Percentiles rank a stretch among this genome's conserved stretches.
phyloP scores from a whole-genome alignment of 768 basidiomycete species.

The Fomitopsis serialis region DNA sequence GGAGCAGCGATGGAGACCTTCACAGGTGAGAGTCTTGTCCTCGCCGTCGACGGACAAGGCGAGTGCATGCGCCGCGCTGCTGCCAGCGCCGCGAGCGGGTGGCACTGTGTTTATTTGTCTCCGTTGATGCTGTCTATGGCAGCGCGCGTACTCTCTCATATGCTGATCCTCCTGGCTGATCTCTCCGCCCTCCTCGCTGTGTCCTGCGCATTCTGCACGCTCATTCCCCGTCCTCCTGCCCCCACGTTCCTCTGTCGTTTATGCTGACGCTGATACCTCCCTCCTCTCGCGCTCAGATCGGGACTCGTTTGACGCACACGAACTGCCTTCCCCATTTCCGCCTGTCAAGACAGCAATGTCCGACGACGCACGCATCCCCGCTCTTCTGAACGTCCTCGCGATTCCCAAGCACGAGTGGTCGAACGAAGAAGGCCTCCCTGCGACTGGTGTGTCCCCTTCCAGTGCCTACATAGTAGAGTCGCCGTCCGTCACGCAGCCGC shows the following conservation, averaged over 20 bases:
- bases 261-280: constrained; percentile 17
- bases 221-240: constrained; percentile 10
- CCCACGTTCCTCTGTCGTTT: constrained; percentile 10
- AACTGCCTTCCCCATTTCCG: constrained; percentile 30
- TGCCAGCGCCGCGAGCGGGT: background rate
- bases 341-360: constrained; percentile 22
- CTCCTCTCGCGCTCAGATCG: constrained; percentile 13
- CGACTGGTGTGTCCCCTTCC: constrained; percentile 20
- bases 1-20: background rate
- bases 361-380: constrained; percentile 35
- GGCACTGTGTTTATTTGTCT: background rate
- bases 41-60: background rate
- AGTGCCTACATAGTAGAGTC: constrained; percentile 25
- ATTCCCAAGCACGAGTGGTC: constrained; percentile 21
- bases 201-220: constrained; percentile 4
- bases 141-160: background rate
- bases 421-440: constrained; percentile 16
- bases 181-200: constrained; percentile 9
- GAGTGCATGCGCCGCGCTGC: background rate
- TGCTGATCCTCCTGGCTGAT: constrained; percentile 11
- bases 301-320: constrained; percentile 24
- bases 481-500: constrained; percentile 15
- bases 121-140: constrained; percentile 2
- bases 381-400: constrained; percentile 24
- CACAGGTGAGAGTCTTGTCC: background rate